Evolutionary conservation across 129 eudicot species (phyloP).

Genomic region (Helianthus tuberosus): DNA sequence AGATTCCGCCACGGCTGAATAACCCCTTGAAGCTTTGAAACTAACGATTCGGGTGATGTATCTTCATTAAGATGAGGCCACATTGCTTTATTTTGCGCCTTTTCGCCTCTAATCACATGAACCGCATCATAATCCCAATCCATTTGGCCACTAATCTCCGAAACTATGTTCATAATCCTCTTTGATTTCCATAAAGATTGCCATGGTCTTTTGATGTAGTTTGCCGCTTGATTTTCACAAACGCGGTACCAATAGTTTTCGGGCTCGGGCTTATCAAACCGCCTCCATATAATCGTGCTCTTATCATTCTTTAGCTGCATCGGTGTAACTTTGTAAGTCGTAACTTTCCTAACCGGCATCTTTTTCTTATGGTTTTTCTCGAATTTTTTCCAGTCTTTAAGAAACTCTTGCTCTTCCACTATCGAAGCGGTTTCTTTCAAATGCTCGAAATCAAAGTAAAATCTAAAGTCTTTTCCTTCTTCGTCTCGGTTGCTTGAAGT

Average conservation of each 20-base stretch:
- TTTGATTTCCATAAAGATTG: slow-evolving; percentile 89
- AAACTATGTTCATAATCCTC: slow-evolving; percentile 92
- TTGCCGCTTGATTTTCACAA: slow-evolving; percentile 84
- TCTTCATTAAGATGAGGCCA: slow-evolving; percentile 95
- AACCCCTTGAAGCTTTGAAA: slow-evolving; percentile 65
- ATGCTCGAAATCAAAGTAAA: slow-evolving; percentile 95
- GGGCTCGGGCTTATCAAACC: slow-evolving; percentile 85
- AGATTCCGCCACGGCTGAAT: slow-evolving; percentile 88
- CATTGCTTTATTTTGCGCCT: slow-evolving; percentile 73
- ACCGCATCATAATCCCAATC: slow-evolving; percentile 99
- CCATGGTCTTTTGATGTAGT: slow-evolving; percentile 85
- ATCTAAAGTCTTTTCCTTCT: slow-evolving; percentile 91
- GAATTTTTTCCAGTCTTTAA: slow-evolving; percentile 77
- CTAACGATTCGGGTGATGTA: slow-evolving; percentile 89
- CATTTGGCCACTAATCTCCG: slow-evolving; percentile 92
- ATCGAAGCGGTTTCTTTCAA: slow-evolving; percentile 80
- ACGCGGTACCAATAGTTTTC: slow-evolving; percentile 96
- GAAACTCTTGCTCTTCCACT: slow-evolving; percentile 77
- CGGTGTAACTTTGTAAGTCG: slow-evolving; percentile 67
- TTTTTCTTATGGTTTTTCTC: slow-evolving; percentile 72
- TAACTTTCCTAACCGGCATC: slow-evolving; percentile 66
- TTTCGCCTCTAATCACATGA: slow-evolving; percentile 92
- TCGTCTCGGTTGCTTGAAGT: slow-evolving; percentile 71
- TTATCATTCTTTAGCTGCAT: slow-evolving; percentile 82
- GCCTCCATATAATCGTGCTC: slow-evolving; percentile 84